Evolutionary conservation across 768 basidiomycete species (phyloP).

Genomic region (Sistotremastrum niveocremeum): DNA sequence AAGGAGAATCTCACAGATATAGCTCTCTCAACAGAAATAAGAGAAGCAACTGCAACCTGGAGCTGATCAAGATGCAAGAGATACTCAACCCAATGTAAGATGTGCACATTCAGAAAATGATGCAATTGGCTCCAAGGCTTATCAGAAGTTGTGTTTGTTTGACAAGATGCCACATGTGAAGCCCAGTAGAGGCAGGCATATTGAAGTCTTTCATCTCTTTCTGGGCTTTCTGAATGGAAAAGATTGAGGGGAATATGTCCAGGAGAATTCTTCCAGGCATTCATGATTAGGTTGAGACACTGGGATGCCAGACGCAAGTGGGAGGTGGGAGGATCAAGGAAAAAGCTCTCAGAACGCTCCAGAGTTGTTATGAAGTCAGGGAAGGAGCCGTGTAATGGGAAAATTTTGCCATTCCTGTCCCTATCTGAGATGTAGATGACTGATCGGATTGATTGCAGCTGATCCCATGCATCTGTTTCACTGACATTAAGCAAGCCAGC

Average conservation of each 20-base stretch:
- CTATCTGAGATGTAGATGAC: background rate
- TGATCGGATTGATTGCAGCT: background rate
- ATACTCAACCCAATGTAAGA: slow-evolving; percentile 14
- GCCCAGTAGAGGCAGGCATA: slow-evolving; percentile 14
- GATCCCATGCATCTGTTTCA: background rate
- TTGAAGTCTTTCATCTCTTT: too few relatives aligned
- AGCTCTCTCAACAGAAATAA: too few relatives aligned
- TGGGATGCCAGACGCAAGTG: slow-evolving; percentile 1
- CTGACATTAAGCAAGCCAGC: background rate
- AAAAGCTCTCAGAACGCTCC: background rate
- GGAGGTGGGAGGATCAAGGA: background rate
- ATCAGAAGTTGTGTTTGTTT: too few relatives aligned
- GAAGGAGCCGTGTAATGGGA: slow-evolving; percentile 5
- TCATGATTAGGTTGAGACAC: too few relatives aligned
- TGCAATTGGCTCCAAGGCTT: slow-evolving; percentile 1
- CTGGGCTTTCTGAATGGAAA: too few relatives aligned
- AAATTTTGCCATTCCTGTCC: background rate
- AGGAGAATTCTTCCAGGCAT: too few relatives aligned
- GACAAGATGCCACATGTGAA: slow-evolving; percentile 10
- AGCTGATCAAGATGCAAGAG: slow-evolving; percentile 1
- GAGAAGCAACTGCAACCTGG: too few relatives aligned
- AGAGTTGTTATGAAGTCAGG: slow-evolving; percentile 1
- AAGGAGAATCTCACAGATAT: too few relatives aligned
- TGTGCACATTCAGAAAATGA: slow-evolving; percentile 7
- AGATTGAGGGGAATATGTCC: too few relatives aligned